Evolutionary conservation across 768 basidiomycete genomes (phyloP), one percentile per base, ranked within the genome.

Genomic region (Naematelia encephala): DNA sequence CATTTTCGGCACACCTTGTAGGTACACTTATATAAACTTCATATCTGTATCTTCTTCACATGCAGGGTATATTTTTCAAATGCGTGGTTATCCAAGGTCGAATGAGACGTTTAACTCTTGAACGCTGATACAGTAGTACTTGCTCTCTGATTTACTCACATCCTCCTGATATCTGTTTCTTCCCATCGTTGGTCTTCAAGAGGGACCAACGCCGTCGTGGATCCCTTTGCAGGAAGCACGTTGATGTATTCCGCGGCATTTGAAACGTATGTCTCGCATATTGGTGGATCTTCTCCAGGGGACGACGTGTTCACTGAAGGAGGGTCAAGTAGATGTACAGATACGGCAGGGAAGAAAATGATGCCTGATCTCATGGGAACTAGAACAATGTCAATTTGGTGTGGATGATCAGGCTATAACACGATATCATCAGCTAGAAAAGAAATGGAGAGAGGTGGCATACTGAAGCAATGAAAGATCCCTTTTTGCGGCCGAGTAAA

Each of bases 311-410:
- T 43, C 12, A 5, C 45, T 28, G 34, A 45, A 26, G 30, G 2
- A 27, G 50, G 14, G 1, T 34, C n/a, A 8, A 81, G 82, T 10
- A 47, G 84, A 5, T 80, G 82, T 28, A 94, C 82, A 16, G 80
- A 73, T 27, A 94, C 81, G 66, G 84, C 86, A 0, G 93, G 93
- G 8, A 98, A 80, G 29, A 81, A 75, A 19, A 97, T 82, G 61
- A 87, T 83, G 14, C 92, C 91, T 51, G 93, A 86, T 67, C 88
- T 88, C 26, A 97, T 78, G 0, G 92, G 89, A 62, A 97, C 85
- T n/a, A 98, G 82, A 0, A 30, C 29, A 5, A 52, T 26, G 12
- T 29, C 13, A 8, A 29, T 42, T 28, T n/a, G 19, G n/a, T 23
- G 25, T 16, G 51, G 25, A 16, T 52, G 8, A 47, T 47, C 34